These are phyloP conservation scores for Leccinum fibrillosum DNA, from an alignment of 768 basidiomycete species.

Conservation along the genomic window DNA sequence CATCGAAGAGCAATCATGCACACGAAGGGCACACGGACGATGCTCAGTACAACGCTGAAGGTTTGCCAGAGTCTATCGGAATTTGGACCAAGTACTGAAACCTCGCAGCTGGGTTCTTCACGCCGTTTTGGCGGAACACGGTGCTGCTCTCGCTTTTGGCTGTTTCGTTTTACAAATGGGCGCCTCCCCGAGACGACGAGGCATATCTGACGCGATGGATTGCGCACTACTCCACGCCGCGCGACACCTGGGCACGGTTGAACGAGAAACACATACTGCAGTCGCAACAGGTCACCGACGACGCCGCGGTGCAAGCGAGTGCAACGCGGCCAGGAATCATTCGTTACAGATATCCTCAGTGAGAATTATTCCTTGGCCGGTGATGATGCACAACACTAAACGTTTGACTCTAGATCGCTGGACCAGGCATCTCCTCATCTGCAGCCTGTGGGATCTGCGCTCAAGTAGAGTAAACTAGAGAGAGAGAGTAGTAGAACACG, in stretches of 20 bases:
- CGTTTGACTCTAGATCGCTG: slow-evolving; percentile 41
- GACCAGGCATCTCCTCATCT: slow-evolving; percentile 61
- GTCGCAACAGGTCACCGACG: slow-evolving; percentile 40
- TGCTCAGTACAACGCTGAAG: slow-evolving; percentile 55
- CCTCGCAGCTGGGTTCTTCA: slow-evolving; percentile 48
- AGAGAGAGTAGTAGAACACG: not conserved
- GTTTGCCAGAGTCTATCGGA: slow-evolving; percentile 35
- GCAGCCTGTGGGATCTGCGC: slow-evolving; percentile 50
- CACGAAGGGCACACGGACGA: slow-evolving; percentile 37
- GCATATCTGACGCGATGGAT: slow-evolving; percentile 68
- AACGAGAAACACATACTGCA: slow-evolving; percentile 55
- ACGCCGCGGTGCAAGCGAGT: slow-evolving; percentile 40
- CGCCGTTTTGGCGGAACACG: slow-evolving; percentile 66
- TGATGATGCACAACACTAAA: slow-evolving; percentile 1
- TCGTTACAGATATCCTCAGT: slow-evolving; percentile 75
- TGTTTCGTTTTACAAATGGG: slow-evolving; percentile 63
- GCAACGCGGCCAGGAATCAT: slow-evolving; percentile 47
- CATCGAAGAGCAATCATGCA: slow-evolving; percentile 41
- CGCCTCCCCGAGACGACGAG: slow-evolving; percentile 59
- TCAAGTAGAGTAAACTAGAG: not conserved
- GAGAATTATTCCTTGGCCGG: slow-evolving; percentile 30
- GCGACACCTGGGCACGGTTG: slow-evolving; percentile 50
- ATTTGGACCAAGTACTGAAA: slow-evolving; percentile 5
- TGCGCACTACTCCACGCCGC: slow-evolving; percentile 50
- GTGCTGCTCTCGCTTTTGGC: slow-evolving; percentile 47